Base-by-base conservation (phyloP, 73 alveolate genomes). In the Uronychia setigera region DNA sequence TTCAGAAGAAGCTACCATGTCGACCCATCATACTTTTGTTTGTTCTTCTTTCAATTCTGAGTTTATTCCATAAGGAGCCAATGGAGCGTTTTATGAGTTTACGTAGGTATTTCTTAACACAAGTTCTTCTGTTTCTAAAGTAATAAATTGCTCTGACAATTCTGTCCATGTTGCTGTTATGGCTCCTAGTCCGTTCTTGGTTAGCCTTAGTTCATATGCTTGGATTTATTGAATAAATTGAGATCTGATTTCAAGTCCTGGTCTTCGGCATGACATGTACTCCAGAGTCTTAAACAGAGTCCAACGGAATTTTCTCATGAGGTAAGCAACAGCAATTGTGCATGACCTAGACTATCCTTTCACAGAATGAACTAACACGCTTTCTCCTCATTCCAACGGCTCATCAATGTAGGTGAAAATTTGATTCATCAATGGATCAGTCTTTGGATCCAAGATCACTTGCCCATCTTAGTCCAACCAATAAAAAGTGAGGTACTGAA, bases 391-490 rank as follows among this genome's bases (percentile, higher is more conserved):
- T 29, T 84, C 79, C 31, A 90, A 74, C 13, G 97, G 93, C 57
- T 92, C 95, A 77, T 93, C 97, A 19, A 93, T 87, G 81, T 90
- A 93, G 81, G 85, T 89, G 14, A 83, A 85, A 30, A 84, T 81
- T 57, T 80, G 77, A 35, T 85, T 87, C 26, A 88, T 77, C 29
- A 80, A 79, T 31, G 78, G 90, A 33, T 93, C 97, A 28, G 87
- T 95, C 29, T 80, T 59, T 33, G 87, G 91, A 82, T 93, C 97
- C 78, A 90, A 92, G 60, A 90, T 92, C 46, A 92, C 95, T 84
- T 98, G 97, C 58, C 90, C 84, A 30, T 96, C 99, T 77, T 91
- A 82, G 88, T 98, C 99, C 32, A 94, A 88, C 99, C 99, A 98
- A 77, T 91, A 91, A 78, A 95, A 92, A 5, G 98, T 90, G 29